These are phyloP conservation scores for Ceratocystis huliohia DNA, from an alignment of 2,329 filamentous ascomycete species.

Conservation along the genomic window DNA sequence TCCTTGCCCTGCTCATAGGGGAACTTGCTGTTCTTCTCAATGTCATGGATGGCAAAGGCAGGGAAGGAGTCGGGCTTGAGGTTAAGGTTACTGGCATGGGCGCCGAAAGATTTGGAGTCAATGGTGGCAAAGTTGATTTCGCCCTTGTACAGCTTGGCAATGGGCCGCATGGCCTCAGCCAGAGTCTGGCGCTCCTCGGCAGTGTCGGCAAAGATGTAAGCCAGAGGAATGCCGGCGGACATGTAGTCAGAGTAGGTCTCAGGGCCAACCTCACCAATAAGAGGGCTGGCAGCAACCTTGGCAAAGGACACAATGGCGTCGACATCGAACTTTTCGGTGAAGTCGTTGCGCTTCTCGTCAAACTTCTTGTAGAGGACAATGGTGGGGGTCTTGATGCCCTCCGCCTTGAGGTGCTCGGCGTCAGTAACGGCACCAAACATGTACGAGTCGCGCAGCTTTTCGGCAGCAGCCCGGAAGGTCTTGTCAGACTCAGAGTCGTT, in stretches of 20 bases:
- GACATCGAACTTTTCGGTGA: constrained; percentile 66
- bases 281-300: constrained; percentile 71
- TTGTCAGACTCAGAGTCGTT: constrained; percentile 77
- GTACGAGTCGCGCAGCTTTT: constrained; percentile 74
- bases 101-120: constrained; percentile 84
- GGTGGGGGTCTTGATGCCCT: constrained; percentile 75
- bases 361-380: constrained; percentile 96
- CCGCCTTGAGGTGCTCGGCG: constrained; percentile 70
- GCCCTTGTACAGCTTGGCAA: constrained; percentile 87
- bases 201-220: constrained; percentile 95
- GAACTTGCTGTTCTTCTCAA: constrained; percentile 91
- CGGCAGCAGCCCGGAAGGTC: constrained; percentile 62
- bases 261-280: constrained; percentile 91
- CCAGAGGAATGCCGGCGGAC: constrained; percentile 78
- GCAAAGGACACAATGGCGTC: constrained; percentile 72
- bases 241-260: constrained; percentile 96
- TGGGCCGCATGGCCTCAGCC: constrained; percentile 61
- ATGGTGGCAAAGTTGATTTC: constrained; percentile 97
- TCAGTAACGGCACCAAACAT: constrained; percentile 85
- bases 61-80: constrained; percentile 92
- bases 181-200: constrained; percentile 76
- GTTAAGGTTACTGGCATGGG: constrained; percentile 93
- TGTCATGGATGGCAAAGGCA: constrained; percentile 94
- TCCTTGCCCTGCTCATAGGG: constrained; percentile 77
- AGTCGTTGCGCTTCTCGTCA: constrained; percentile 86